These are phyloP conservation scores for Hordeum marinum DNA, from an alignment of 176 grass and related monocot species.

Conservation along the genomic window DNA sequence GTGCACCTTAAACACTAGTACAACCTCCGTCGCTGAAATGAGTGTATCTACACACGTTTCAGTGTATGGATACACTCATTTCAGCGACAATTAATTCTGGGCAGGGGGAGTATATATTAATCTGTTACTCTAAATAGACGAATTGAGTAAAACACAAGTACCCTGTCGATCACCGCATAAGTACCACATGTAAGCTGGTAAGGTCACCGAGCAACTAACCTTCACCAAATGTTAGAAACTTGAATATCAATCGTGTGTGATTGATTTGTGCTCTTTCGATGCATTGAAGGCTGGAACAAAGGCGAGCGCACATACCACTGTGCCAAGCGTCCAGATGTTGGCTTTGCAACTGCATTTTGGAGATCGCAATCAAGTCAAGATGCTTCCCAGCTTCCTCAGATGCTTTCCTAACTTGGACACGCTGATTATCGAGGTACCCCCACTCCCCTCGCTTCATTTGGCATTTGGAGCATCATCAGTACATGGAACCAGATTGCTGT, in stretches of 20 bases:
- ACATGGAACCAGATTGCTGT: not conserved
- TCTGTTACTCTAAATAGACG: not conserved
- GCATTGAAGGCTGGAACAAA: conserved; percentile 11
- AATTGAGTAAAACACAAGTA: not conserved
- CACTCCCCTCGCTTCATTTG: too few relatives aligned
- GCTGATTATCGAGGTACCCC: conserved; percentile 11
- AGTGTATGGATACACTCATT: too few relatives aligned
- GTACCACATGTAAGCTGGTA: not conserved
- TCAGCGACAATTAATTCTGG: not conserved
- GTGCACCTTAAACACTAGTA: not conserved
- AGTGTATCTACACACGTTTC: too few relatives aligned
- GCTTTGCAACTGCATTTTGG: conserved; percentile 6
- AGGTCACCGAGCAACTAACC: not conserved
- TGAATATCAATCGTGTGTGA: not conserved
- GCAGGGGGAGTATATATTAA: not conserved
- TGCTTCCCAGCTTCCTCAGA: conserved; percentile 25
- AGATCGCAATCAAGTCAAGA: not conserved
- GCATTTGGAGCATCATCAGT: not conserved
- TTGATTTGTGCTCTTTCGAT: not conserved
- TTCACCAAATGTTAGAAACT: not conserved
- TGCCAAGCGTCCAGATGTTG: conserved; percentile 14
- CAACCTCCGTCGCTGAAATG: too few relatives aligned
- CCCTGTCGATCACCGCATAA: not conserved
- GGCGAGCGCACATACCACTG: not conserved
- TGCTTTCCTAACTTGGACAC: conserved; percentile 25